phyloP scores from a whole-genome alignment of 805 yeast species.

The Starmerella sirachaensis region DNA sequence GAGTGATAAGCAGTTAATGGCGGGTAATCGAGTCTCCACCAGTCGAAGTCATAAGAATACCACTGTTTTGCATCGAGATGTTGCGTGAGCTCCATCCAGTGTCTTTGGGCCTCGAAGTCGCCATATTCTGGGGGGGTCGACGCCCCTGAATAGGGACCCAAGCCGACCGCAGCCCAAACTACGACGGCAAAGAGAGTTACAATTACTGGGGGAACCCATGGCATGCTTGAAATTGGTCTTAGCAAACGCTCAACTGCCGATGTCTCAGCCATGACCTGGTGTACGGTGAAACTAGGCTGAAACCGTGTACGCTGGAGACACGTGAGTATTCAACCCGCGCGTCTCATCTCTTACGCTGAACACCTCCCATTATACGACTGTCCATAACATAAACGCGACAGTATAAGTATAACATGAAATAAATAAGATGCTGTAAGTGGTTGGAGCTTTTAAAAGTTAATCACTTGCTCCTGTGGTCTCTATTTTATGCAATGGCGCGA shows the following conservation, averaged over 20 bases:
- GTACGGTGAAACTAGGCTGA: no score
- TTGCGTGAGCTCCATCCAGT: slow-evolving; percentile 89
- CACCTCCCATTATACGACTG: no score
- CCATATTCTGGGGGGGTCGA: slow-evolving; percentile 71
- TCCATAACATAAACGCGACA: no score
- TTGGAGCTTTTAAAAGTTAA: background rate
- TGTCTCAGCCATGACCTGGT: no score
- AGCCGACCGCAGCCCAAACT: slow-evolving; percentile 71
- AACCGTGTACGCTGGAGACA: no score
- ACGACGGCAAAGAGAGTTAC: slow-evolving; percentile 47
- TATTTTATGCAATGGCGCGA: background rate
- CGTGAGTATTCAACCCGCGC: no score
- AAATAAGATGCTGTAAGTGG: no score
- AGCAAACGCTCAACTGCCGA: no score
- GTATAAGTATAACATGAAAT: background rate
- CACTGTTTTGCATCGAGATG: slow-evolving; percentile 62
- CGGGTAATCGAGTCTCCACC: slow-evolving; percentile 97
- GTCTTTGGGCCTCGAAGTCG: slow-evolving; percentile 96
- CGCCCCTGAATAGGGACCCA: slow-evolving; percentile 77
- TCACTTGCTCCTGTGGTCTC: background rate
- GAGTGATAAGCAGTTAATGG: slow-evolving; percentile 94
- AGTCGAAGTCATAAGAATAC: slow-evolving; percentile 80
- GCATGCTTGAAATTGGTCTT: no score
- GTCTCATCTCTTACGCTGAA: no score
- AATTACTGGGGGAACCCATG: slow-evolving; percentile 81